These are phyloP conservation scores for Pestalotiopsis sp. DNA, from an alignment of 2,329 filamentous ascomycete genomes.

Conservation along the genomic window DNA sequence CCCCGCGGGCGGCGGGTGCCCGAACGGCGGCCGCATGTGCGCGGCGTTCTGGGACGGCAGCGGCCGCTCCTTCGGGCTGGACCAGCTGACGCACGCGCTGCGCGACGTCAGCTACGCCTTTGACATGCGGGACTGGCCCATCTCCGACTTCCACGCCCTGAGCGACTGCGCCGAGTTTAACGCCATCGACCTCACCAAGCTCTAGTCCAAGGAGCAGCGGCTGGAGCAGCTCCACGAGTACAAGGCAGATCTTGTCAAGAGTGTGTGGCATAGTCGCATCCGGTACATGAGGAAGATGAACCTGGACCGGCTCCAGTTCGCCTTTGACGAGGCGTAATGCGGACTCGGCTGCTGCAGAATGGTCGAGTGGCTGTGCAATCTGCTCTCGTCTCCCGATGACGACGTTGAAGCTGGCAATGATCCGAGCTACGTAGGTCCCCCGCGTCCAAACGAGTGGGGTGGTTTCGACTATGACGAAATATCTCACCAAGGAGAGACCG, in stretches of 20 bases:
- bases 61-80: background rate
- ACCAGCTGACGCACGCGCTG: background rate
- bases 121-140: background rate
- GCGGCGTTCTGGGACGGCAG: background rate
- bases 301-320: background rate
- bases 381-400: background rate
- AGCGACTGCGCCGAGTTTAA: too few relatives aligned
- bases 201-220: too few relatives aligned
- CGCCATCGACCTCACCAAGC: too few relatives aligned
- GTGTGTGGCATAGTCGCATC: background rate
- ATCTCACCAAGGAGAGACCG: too few relatives aligned
- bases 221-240: background rate
- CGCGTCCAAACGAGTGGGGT: background rate
- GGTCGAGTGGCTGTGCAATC: background rate
- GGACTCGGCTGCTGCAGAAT: background rate
- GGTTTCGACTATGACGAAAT: too few relatives aligned
- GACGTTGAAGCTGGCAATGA: background rate
- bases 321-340: background rate
- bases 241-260: background rate
- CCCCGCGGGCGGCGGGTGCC: background rate
- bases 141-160: background rate
- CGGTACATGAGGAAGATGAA: background rate
- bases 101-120: conserved; percentile 3
- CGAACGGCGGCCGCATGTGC: background rate
- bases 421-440: too few relatives aligned